phyloP scores from a whole-genome alignment of 228 moss, liverwort and hornwort species.

The Sphagnum magellanicum region DNA sequence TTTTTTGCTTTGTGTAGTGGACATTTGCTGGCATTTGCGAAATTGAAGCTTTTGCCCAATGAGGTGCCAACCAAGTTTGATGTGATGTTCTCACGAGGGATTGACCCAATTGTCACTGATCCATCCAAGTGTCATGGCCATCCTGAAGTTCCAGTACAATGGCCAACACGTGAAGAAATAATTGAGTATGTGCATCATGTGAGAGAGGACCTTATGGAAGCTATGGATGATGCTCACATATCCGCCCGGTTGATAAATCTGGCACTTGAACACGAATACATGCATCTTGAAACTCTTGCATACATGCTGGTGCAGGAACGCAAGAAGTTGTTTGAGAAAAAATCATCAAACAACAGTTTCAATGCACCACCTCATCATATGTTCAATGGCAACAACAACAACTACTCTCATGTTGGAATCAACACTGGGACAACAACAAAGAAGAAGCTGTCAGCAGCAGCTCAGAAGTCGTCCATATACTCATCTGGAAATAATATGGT shows the following conservation, averaged over 20 bases:
- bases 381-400: no score
- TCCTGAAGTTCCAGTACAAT: slow-evolving; percentile 20
- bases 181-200: slow-evolving; percentile 13
- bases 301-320: slow-evolving; percentile 46
- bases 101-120: slow-evolving; percentile 25
- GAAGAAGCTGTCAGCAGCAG: no score
- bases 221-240: background rate
- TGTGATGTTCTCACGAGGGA: slow-evolving; percentile 32
- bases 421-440: no score
- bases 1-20: slow-evolving; percentile 17
- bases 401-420: no score
- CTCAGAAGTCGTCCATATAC: no score
- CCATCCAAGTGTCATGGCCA: slow-evolving; percentile 32
- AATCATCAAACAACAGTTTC: background rate
- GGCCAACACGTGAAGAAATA: slow-evolving; percentile 20
- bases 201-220: slow-evolving; percentile 11
- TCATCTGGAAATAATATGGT: no score
- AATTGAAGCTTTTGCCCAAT: slow-evolving; percentile 24
- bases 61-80: slow-evolving; percentile 15
- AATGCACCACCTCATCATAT: background rate
- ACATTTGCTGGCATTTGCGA: slow-evolving; percentile 24
- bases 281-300: slow-evolving; percentile 36
- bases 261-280: slow-evolving; percentile 27
- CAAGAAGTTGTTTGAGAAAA: slow-evolving; percentile 26
- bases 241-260: slow-evolving; percentile 13